Percentiles rank a stretch among this genome's conserved stretches.
phyloP scores from a whole-genome alignment of 148 eudicot species.

The Cornus controversa region DNA sequence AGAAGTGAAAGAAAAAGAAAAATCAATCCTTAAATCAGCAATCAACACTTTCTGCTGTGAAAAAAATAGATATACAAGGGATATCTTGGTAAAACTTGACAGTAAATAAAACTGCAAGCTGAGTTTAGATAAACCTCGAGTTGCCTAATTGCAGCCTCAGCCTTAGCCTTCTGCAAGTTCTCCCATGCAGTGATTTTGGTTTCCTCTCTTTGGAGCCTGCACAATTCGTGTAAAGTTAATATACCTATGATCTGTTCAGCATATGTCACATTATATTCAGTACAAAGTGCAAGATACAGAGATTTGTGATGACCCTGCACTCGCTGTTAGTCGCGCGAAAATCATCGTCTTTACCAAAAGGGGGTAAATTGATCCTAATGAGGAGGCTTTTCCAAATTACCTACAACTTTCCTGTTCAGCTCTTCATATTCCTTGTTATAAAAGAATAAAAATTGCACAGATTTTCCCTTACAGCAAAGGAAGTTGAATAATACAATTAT shows the following conservation, averaged over 20 bases:
- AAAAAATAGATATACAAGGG: background rate
- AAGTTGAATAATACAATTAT: background rate
- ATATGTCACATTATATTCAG: too few species aligned
- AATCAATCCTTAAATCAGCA: background rate
- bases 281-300: background rate
- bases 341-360: background rate
- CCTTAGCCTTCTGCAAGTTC: constrained; percentile 83
- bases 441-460: background rate
- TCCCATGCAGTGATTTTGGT: constrained; percentile 85
- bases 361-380: background rate
- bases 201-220: constrained; percentile 73
- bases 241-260: background rate
- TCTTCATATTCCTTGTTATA: background rate
- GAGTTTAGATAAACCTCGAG: constrained; percentile 53
- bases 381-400: constrained; percentile 7
- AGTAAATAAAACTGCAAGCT: background rate
- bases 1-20: background rate
- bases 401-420: background rate
- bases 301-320: background rate
- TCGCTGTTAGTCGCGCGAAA: background rate
- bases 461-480: background rate
- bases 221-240: background rate
- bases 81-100: background rate
- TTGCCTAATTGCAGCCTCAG: constrained; percentile 75
- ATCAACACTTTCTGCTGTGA: background rate